A percentile compares a stretch with the other conserved stretches of the same genome.
Conservation (phyloP, 805 yeast species). For the Zygosaccharomyces kombuchaensis region DNA sequence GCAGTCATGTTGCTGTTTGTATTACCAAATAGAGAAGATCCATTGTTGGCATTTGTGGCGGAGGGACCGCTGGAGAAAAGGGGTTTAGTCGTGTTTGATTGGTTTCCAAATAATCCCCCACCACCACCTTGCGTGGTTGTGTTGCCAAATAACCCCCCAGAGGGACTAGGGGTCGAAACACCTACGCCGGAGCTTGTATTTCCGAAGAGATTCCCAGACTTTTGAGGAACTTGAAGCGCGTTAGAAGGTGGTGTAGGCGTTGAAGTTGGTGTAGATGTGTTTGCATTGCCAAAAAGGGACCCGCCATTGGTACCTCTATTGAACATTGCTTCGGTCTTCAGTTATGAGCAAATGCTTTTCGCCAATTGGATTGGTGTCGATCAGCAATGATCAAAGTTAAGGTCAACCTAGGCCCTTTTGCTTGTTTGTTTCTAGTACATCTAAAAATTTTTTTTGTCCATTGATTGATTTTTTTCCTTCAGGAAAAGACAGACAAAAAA, state of each 20-base stretch:
- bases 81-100: conserved; percentile 4
- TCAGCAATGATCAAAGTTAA: neutral
- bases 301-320: conserved; percentile 22
- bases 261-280: conserved; percentile 34
- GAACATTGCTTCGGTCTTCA: conserved; percentile 14
- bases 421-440: neutral
- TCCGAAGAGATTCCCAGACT: conserved; percentile 26
- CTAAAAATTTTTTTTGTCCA: neutral
- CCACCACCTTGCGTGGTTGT: conserved; percentile 6
- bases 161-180: conserved; percentile 29
- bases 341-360: neutral
- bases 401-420: neutral
- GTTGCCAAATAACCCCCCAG: conserved; percentile 32
- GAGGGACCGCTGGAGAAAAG: conserved; percentile 2
- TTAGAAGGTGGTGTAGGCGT: conserved; percentile 29
- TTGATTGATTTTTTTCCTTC: neutral
- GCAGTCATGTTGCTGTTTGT: conserved; percentile 7
- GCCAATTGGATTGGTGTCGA: conserved; percentile 4
- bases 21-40: conserved; percentile 26
- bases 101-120: conserved; percentile 11
- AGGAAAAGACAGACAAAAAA: neutral
- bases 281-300: conserved; percentile 27
- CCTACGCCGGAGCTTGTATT: conserved; percentile 18
- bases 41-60: conserved; percentile 1
- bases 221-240: conserved; percentile 21